A percentile compares a stretch with the other conserved stretches of the same genome.
These are phyloP conservation scores for Guillardia theta DNA, from an alignment of 78 protist species.

Conservation along the genomic window DNA sequence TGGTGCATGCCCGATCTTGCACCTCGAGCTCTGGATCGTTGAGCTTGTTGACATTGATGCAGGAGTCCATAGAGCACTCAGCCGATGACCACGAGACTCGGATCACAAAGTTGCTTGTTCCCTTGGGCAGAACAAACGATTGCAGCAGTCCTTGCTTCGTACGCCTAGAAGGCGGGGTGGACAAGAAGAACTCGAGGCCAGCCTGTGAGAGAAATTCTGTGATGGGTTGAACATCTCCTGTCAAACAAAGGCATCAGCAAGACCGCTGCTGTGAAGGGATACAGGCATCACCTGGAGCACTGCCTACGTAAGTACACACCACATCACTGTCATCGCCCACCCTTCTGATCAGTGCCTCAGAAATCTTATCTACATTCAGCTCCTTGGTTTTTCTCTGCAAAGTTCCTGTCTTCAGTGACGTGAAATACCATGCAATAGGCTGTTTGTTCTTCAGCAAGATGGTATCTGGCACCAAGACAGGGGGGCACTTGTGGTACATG, in stretches of 20 bases:
- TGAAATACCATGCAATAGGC: not conserved
- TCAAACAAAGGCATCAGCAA: not conserved
- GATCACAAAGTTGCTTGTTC: not conserved
- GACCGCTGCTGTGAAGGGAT: not conserved
- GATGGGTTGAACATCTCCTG: slow-evolving; percentile 8
- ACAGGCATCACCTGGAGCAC: not conserved
- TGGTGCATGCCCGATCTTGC: not conserved
- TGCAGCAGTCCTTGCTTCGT: not conserved
- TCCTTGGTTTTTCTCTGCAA: not conserved
- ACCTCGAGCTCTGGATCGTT: not conserved
- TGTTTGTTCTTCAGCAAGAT: not conserved
- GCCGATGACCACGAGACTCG: not conserved
- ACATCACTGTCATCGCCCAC: not conserved
- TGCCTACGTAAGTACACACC: not conserved
- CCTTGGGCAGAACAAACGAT: not conserved
- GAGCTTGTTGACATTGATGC: slow-evolving; percentile 28
- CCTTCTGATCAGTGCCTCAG: not conserved
- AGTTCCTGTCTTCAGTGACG: slow-evolving; percentile 18
- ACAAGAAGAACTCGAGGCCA: slow-evolving; percentile 10
- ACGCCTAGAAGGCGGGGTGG: not conserved
- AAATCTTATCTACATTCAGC: not conserved
- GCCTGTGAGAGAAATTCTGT: not conserved
- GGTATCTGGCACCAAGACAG: not conserved
- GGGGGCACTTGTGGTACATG: slow-evolving; percentile 39
- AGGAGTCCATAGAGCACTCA: not conserved